These are phyloP conservation scores for Xylariomycetidae sp. DNA, from an alignment of 2,329 filamentous ascomycete species.

Conservation along the genomic window DNA sequence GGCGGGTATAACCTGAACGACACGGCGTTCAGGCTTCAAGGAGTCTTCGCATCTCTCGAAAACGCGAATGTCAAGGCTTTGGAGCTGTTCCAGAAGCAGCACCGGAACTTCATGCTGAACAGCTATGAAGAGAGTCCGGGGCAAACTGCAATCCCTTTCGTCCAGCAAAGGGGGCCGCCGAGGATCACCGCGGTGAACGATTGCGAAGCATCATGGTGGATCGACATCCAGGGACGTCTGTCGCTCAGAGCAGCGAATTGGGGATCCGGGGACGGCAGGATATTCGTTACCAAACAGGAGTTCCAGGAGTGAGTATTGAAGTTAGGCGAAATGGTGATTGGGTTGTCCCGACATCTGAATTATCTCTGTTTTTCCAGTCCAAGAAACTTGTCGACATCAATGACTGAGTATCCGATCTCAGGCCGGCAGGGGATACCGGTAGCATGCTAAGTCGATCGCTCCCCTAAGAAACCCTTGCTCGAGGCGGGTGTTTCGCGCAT, in stretches of 20 bases:
- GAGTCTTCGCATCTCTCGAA: conserved; percentile 4
- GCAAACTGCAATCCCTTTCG: conserved; percentile 3
- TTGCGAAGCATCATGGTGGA: conserved; percentile 7
- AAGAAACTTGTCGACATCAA: too few species aligned
- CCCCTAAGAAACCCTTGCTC: too few species aligned
- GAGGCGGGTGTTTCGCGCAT: too few species aligned
- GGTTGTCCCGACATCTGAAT: too few species aligned
- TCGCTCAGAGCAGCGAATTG: conserved; percentile 4
- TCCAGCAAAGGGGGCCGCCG: conserved; percentile 2
- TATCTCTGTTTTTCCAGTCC: too few species aligned
- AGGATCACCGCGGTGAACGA: not conserved
- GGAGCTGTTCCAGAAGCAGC: conserved; percentile 10
- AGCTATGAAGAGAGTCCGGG: not conserved
- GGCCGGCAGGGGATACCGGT: too few species aligned
- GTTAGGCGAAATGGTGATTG: too few species aligned
- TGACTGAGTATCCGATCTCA: too few species aligned
- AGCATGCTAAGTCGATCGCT: too few species aligned
- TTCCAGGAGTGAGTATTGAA: not conserved
- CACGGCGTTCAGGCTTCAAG: conserved; percentile 5
- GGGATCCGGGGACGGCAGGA: conserved; percentile 4
- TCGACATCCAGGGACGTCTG: conserved; percentile 3
- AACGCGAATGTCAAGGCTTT: conserved; percentile 8
- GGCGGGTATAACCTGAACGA: conserved; percentile 4
- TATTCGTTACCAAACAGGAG: conserved; percentile 5
- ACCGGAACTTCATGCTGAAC: conserved; percentile 8